These are phyloP conservation scores for Diaporthe sp. DNA, from an alignment of 2,329 filamentous ascomycete species.

Conservation along the genomic window DNA sequence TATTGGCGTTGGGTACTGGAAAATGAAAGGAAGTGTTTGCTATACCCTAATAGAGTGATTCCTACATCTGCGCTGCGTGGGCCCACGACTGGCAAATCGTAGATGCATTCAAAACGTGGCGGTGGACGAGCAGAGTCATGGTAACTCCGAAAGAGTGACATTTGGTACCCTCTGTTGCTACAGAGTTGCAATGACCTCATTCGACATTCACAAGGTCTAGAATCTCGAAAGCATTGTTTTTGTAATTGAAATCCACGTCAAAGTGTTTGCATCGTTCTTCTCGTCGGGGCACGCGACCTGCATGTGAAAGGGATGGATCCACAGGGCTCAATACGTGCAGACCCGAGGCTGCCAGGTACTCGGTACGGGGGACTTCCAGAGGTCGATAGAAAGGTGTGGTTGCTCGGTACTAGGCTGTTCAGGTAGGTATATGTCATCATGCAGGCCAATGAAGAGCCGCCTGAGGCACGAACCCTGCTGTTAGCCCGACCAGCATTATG, in stretches of 20 bases:
- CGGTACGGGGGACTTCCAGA: not conserved
- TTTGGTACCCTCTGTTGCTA: not conserved
- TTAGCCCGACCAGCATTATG: not conserved
- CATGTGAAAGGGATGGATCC: conserved; percentile 34
- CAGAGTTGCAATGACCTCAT: not conserved
- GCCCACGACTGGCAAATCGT: not conserved
- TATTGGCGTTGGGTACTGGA: conserved; percentile 34
- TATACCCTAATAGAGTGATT: conserved; percentile 37
- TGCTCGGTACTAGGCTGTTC: not conserved
- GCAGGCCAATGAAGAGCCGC: conserved; percentile 20
- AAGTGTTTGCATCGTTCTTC: not conserved
- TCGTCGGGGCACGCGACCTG: conserved; percentile 16
- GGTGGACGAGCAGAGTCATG: not conserved
- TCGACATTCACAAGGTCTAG: not conserved
- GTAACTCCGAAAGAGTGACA: not conserved
- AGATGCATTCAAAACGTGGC: not conserved
- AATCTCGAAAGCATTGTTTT: not conserved
- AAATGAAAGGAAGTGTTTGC: conserved; percentile 31
- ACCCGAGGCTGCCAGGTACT: conserved; percentile 19
- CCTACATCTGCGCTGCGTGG: not conserved
- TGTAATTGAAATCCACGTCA: conserved; percentile 9
- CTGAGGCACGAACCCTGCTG: not conserved
- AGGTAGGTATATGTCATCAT: conserved; percentile 18
- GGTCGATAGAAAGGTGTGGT: not conserved
- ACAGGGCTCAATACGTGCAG: conserved; percentile 31